Conservation (phyloP, 352 stramenopile species). For the Phytophthora multivora region DNA sequence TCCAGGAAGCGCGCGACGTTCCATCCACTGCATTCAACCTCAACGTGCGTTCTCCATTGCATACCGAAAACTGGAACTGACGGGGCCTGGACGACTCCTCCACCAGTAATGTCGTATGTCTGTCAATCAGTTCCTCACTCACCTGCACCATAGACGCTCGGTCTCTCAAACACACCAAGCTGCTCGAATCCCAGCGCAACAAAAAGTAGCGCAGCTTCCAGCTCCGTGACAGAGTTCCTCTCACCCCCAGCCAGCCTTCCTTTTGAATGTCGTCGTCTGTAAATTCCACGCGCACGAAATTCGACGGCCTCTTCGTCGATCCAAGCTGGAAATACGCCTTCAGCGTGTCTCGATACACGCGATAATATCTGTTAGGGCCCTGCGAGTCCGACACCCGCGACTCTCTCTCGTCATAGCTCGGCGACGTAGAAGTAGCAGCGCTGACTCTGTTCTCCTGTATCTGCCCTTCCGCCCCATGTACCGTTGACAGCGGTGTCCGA, state of each 20-base stretch:
- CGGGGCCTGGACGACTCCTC: constrained; percentile 67
- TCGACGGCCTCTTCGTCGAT: constrained; percentile 42
- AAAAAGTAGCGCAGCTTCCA: constrained; percentile 90
- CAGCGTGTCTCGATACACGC: constrained; percentile 67
- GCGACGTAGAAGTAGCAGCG: not conserved
- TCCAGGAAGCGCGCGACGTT: constrained; percentile 60
- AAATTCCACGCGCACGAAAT: constrained; percentile 69
- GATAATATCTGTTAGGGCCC: constrained; percentile 54
- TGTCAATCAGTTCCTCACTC: constrained; percentile 70
- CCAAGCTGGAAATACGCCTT: constrained; percentile 67
- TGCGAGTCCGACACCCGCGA: constrained; percentile 1
- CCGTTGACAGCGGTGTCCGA: constrained; percentile 43
- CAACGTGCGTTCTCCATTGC: constrained; percentile 69
- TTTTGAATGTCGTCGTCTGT: constrained; percentile 70
- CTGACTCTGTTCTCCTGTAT: not conserved
- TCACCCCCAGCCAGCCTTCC: constrained; percentile 78
- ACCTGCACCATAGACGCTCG: constrained; percentile 72
- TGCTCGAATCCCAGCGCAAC: constrained; percentile 68
- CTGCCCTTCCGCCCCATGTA: not conserved
- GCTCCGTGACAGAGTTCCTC: constrained; percentile 69
- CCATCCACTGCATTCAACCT: constrained; percentile 76
- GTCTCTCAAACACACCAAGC: constrained; percentile 79
- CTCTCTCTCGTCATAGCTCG: constrained; percentile 4
- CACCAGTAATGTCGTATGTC: constrained; percentile 70
- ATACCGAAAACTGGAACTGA: constrained; percentile 85